Percentiles rank a stretch among this genome's conserved stretches.
These are phyloP conservation scores for Lactarius pseudohatsudake DNA, from an alignment of 768 basidiomycete species.

Conservation along the genomic window DNA sequence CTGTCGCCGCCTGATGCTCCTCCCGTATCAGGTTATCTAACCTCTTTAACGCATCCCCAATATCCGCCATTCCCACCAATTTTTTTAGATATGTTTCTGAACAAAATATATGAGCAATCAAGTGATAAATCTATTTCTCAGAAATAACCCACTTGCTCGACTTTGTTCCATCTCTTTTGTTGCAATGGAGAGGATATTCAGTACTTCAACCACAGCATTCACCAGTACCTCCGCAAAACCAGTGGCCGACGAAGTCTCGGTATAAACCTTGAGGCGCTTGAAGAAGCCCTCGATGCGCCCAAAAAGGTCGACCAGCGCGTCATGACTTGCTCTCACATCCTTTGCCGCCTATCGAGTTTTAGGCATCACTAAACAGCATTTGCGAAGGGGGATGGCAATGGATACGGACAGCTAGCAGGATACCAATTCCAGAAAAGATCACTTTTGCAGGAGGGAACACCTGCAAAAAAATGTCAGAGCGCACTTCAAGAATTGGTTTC, in stretches of 20 bases:
- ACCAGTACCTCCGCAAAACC: not conserved
- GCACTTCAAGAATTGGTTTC: not conserved
- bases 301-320: not conserved
- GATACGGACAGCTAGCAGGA: not conserved
- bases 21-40: not conserved
- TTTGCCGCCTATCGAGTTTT: not conserved
- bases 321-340: not conserved
- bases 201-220: not conserved
- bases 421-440: not conserved
- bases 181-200: not conserved
- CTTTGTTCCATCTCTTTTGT: not conserved
- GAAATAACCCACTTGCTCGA: not conserved
- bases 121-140: not conserved
- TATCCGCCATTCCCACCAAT: not conserved
- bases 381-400: not conserved
- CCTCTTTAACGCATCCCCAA: not conserved
- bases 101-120: not conserved
- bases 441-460: not conserved
- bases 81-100: not conserved
- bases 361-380: not conserved
- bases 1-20: not conserved
- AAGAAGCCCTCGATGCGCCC: not conserved
- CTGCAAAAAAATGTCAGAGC: not conserved
- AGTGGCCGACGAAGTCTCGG: not conserved
- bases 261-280: not conserved